Evolutionary conservation across 2,329 filamentous ascomycete species (phyloP).

Genomic region (Alternaria novae-zelandiae): DNA sequence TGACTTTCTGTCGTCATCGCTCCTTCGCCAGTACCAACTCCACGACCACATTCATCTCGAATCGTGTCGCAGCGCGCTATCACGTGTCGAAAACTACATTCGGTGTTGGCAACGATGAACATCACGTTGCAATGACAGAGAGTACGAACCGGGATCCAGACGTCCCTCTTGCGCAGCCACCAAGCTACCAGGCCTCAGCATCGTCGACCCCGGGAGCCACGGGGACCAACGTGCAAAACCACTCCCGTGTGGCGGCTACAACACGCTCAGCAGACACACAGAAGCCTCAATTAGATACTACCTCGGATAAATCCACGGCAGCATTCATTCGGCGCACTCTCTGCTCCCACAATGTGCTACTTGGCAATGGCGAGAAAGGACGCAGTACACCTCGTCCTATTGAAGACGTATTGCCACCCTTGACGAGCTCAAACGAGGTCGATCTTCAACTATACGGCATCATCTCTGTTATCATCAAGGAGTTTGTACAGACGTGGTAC

Average conservation of each 20-base stretch:
- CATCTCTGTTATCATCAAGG: conserved; percentile 85
- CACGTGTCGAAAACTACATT: conserved; percentile 10
- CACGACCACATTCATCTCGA: conserved; percentile 12
- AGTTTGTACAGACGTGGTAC: conserved; percentile 95
- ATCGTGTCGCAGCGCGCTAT: conserved; percentile 16
- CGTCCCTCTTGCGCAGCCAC: conserved; percentile 30
- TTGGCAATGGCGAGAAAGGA: conserved; percentile 58
- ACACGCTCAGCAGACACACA: conserved; percentile 26
- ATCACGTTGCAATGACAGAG: conserved; percentile 34
- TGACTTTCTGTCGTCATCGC: conserved; percentile 24
- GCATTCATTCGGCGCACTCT: conserved; percentile 83
- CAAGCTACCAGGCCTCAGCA: conserved; percentile 23
- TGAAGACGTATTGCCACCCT: conserved; percentile 82
- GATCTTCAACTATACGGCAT: conserved; percentile 93
- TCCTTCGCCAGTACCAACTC: conserved; percentile 8
- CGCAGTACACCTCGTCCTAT: conserved; percentile 70
- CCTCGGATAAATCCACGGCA: conserved; percentile 79
- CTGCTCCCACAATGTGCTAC: conserved; percentile 68
- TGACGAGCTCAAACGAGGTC: conserved; percentile 93
- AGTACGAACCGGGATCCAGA: conserved; percentile 29
- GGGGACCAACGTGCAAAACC: conserved; percentile 20
- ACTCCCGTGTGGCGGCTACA: conserved; percentile 21
- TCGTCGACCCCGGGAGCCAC: conserved; percentile 12
- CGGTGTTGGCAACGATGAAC: conserved; percentile 21
- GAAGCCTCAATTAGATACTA: conserved; percentile 46